phyloP scores from a whole-genome alignment of 805 yeast genomes.

The Ogataea naganishii region DNA sequence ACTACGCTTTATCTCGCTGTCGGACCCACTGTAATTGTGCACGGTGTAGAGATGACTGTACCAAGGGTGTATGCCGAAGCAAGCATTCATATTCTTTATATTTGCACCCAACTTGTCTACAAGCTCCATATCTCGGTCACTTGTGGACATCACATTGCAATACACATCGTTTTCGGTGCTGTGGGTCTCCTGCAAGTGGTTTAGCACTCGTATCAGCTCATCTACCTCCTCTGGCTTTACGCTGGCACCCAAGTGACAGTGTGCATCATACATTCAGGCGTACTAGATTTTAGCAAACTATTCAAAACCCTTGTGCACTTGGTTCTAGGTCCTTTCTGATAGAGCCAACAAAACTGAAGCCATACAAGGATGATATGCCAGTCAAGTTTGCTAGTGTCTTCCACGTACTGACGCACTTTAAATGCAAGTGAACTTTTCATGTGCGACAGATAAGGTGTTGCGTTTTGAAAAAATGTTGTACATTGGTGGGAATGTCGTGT shows the following conservation, averaged over 20 bases:
- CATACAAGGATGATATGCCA: no score
- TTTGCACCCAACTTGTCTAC: conserved; percentile 13
- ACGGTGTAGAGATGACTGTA: conserved; percentile 55
- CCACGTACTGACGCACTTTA: no score
- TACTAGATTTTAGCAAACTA: no score
- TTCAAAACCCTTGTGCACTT: no score
- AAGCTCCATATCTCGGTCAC: conserved; percentile 26
- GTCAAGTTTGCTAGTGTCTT: no score
- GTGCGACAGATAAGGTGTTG: no score
- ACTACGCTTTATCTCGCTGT: conserved; percentile 22
- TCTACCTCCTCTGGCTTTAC: conserved; percentile 5
- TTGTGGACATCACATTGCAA: conserved; percentile 39
- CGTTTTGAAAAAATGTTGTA: no score
- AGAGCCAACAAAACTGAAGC: no score
- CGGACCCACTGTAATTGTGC: conserved; percentile 11
- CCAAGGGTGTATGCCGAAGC: conserved; percentile 91
- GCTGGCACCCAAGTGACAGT: conserved; percentile 28
- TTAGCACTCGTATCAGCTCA: conserved; percentile 4
- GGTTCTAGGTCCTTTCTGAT: no score
- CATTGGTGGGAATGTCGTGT: no score
- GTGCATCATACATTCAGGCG: conserved; percentile 28
- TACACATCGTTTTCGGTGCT: conserved; percentile 3
- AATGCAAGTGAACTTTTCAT: no score
- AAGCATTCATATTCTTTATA: conserved; percentile 27
- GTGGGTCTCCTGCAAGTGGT: conserved; percentile 1